Conservation (phyloP, 805 yeast genomes). For the Candida jianshihensis region DNA sequence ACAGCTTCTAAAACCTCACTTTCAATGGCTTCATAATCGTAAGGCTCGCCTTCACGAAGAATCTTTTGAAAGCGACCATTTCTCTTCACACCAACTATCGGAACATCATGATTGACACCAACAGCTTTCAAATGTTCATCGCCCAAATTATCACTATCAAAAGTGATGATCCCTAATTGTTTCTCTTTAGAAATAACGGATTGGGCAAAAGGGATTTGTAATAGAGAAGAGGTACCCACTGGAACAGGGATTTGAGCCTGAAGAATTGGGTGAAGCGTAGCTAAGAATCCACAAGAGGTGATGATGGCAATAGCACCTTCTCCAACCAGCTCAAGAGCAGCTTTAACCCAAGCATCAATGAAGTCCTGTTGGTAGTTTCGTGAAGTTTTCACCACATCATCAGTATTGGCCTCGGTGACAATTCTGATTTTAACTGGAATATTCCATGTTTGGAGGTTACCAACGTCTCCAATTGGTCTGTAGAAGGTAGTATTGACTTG, state of each 20-base stretch:
- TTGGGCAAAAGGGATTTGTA: slow-evolving; percentile 26
- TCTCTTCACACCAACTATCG: slow-evolving; percentile 19
- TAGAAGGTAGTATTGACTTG: slow-evolving; percentile 13
- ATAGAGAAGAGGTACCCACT: slow-evolving; percentile 25
- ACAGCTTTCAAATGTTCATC: slow-evolving; percentile 24
- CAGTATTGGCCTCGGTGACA: slow-evolving; percentile 6
- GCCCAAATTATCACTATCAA: slow-evolving; percentile 23
- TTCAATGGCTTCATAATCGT: slow-evolving; percentile 19
- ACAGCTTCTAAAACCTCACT: slow-evolving; percentile 22
- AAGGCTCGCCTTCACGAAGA: slow-evolving; percentile 22
- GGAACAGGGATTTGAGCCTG: slow-evolving; percentile 25
- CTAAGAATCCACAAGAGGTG: slow-evolving; percentile 31
- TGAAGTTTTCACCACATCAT: slow-evolving; percentile 10
- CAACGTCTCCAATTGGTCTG: slow-evolving; percentile 14
- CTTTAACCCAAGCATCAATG: slow-evolving; percentile 22
- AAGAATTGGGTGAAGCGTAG: slow-evolving; percentile 23
- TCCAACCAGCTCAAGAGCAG: slow-evolving; percentile 21
- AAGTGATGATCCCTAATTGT: slow-evolving; percentile 26
- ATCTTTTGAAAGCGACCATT: slow-evolving; percentile 21
- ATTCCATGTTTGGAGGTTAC: slow-evolving; percentile 9
- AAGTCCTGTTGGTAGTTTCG: slow-evolving; percentile 19
- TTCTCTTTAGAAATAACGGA: slow-evolving; percentile 16
- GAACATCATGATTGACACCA: slow-evolving; percentile 22
- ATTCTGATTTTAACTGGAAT: slow-evolving; percentile 12
- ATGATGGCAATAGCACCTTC: slow-evolving; percentile 29